Evolutionary conservation across 2,329 filamentous ascomycete genomes (phyloP).

Genomic region (Ophiognomonia clavigignenti-juglandacearum): DNA sequence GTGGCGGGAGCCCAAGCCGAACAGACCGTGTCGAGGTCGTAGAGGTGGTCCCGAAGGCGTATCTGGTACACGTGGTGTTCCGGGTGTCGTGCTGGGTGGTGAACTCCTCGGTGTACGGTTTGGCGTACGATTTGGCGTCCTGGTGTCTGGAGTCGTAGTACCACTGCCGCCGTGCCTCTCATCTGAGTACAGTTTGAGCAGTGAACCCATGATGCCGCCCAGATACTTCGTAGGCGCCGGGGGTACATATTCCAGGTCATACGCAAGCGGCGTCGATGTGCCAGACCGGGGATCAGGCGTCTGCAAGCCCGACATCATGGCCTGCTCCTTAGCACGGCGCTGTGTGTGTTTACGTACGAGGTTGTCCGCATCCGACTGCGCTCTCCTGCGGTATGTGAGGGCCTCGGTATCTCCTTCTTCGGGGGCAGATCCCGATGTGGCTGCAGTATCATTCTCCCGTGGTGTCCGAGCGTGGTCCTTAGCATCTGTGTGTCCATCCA

Average conservation of each 20-base stretch:
- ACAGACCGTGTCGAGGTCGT: conserved; percentile 26
- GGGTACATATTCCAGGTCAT: conserved; percentile 56
- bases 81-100: conserved; percentile 32
- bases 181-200: conserved; percentile 64
- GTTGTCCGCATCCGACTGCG: conserved; percentile 13
- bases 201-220: conserved; percentile 66
- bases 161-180: conserved; percentile 32
- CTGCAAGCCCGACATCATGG: neutral
- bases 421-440: conserved; percentile 1
- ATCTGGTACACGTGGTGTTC: conserved; percentile 25
- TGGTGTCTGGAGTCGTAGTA: conserved; percentile 35
- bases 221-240: conserved; percentile 64
- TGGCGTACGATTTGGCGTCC: conserved; percentile 37
- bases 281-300: conserved; percentile 20
- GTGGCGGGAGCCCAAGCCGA: conserved; percentile 37
- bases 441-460: neutral
- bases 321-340: neutral
- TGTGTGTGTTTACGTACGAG: conserved; percentile 14
- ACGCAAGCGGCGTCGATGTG: conserved; percentile 41
- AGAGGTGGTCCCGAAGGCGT: conserved; percentile 22
- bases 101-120: conserved; percentile 35
- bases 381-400: conserved; percentile 11
- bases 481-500: neutral
- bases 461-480: neutral
- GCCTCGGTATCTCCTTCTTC: conserved; percentile 4